Conservation (phyloP, 108 stramenopile genomes). For the Pinguiococcus pyrenoidosus region DNA sequence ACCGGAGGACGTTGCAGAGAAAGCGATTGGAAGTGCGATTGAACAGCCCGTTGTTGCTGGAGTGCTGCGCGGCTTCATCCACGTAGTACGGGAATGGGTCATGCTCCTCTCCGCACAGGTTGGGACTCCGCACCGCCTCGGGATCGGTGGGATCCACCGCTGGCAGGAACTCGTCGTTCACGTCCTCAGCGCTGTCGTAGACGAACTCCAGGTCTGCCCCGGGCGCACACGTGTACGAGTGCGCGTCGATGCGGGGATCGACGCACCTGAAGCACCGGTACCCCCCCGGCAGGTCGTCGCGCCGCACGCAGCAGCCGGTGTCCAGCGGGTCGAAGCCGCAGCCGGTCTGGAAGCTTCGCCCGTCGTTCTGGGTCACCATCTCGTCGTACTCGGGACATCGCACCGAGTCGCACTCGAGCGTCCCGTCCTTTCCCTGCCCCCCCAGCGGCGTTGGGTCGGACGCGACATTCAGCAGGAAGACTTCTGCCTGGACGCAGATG, state of each 20-base stretch:
- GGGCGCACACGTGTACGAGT: too few species aligned
- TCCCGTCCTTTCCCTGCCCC: slow-evolving; percentile 46
- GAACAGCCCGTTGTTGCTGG: slow-evolving; percentile 3
- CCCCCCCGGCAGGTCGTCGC: too few species aligned
- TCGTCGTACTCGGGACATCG: slow-evolving; percentile 37
- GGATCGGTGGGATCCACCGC: too few species aligned
- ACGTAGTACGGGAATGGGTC: slow-evolving; percentile 22
- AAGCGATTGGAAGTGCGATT: slow-evolving; percentile 24
- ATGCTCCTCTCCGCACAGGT: slow-evolving; percentile 31
- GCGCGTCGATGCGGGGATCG: too few species aligned
- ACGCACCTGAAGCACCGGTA: too few species aligned
- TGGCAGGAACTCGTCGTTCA: slow-evolving; percentile 16
- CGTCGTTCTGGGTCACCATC: slow-evolving; percentile 42
- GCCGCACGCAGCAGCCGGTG: slow-evolving; percentile 53
- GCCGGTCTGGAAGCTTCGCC: slow-evolving; percentile 51
- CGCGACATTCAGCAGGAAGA: slow-evolving; percentile 41
- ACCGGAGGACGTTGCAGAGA: slow-evolving; percentile 47
- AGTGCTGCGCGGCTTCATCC: slow-evolving; percentile 2
- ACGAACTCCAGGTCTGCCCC: too few species aligned
- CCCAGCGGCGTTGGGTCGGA: slow-evolving; percentile 22
- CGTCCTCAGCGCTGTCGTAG: slow-evolving; percentile 6
- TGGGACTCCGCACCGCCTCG: neutral
- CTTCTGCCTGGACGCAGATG: slow-evolving; percentile 63
- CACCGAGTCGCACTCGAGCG: slow-evolving; percentile 30
- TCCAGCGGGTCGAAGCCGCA: slow-evolving; percentile 58